Evolutionary conservation across 345 rosid species (phyloP), one percentile per base, ranked within the genome.

Genomic region (Corymbia maculata): DNA sequence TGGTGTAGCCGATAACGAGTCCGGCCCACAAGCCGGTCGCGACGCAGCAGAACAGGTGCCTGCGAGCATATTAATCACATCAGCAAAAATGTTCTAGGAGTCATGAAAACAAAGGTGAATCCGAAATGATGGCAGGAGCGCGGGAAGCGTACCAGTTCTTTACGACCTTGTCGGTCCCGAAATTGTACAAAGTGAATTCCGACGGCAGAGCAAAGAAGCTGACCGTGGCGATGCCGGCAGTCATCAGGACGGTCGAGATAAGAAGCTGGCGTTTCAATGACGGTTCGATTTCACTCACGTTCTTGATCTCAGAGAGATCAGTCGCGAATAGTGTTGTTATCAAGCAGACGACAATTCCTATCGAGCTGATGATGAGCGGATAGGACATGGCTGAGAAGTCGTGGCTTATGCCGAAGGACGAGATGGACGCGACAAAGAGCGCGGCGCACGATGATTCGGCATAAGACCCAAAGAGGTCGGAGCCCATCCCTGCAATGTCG

Each of bases 401-500:
- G 89, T 93, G 97, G 80, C 87, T 82, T 44, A 91, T 88, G 44
- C 97, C 95, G 52, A 94, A 92, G 61, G 95, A 93, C 55, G 97
- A 95, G 87, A 95, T 94, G 0, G 95, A 95, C 21, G 97, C 96
- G 70, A 95, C 95, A 87, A 94, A 93, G 53, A 95, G 94, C 13
- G 97, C 95, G 32, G 97, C 97, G 89, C 97, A 95, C 6, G 96
- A 92, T 88, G 97, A 90, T 85, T 95, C 96, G 9, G 97, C 96
- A 86, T 95, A 95, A 36, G 97, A 95, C 4, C 96, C 96, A 13
- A 95, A 95, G 24, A 95, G 91, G 80, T 94, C 96, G 36, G 94
- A 95, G 61, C 97, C 97, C 97, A 94, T 95, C n/a, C 97, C 97
- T 0, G 95, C 95, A 89, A 95, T 94, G 75, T 94, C 97, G 79